Base-by-base conservation (phyloP, 768 basidiomycete species). In the Tulasnella sp. region DNA sequence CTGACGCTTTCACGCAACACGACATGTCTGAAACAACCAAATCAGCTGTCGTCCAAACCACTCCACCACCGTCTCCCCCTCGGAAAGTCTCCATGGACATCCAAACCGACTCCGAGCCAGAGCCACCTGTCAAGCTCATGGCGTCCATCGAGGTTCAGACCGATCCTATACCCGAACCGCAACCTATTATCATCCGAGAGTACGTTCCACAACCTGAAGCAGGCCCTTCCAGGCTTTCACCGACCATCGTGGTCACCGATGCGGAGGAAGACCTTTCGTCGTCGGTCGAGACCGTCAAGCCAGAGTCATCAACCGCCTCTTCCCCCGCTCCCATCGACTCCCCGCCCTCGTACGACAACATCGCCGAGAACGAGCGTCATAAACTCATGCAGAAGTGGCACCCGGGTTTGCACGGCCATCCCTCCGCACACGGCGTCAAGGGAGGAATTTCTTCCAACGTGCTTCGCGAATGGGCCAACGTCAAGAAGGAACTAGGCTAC, bases 401-500 rank as follows among this genome's bases (percentile, higher is more conserved):
- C 84, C 88, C 88, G 2, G 93, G 93, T 50, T 44, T 76, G 7
- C 46, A 88, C 48, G 77, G 54, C 46, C 42, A 58, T 37, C 50
- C 60, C 7, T 37, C 50, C 18, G 77, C 60, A 0, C 18, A 50
- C 76, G 76, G 76, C 9, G 76, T 76, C 28, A 50, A 76, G 8
- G 76, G 76, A 31, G 92, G 91, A 16, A 86, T 96, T 40, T 91
- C 93, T 5, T 88, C 90, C 77, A 93, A 94, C 48, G 87, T 90
- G 1, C 85, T 89, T 34, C 93, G 92, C 82, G 94, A 94, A 82
- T 96, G 94, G 95, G 91, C 90, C 82, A 89, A 91, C 9, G 86
- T 96, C 78, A 94, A 96, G 85, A 90, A 90, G 40, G 93, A 95
- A 84, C 88, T 96, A 12, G 94, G 94, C 16, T 88, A 94, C 69